A percentile compares a stretch with the other conserved stretches of the same genome.
These are phyloP conservation scores for Xylaria nigripes DNA, from an alignment of 495 filamentous ascomycete species.

Conservation along the genomic window DNA sequence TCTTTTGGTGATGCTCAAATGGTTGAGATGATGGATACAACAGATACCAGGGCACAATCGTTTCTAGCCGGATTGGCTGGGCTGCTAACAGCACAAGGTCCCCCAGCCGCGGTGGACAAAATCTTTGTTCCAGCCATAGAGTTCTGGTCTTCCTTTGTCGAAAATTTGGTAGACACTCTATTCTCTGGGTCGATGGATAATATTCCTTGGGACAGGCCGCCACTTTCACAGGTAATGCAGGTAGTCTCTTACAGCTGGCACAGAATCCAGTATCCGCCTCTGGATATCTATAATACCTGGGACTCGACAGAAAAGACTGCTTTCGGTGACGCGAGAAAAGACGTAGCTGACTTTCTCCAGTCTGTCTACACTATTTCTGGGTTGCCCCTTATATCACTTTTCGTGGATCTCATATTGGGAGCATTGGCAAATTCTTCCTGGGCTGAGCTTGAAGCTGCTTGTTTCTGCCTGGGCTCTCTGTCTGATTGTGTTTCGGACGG, in stretches of 20 bases:
- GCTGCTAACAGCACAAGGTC: conserved; percentile 62
- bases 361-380: conserved; percentile 66
- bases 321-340: conserved; percentile 71
- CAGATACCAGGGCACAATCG: conserved; percentile 36
- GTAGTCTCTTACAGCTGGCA: conserved; percentile 52
- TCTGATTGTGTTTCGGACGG: conserved; percentile 68
- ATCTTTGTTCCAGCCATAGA: conserved; percentile 71
- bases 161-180: conserved; percentile 40
- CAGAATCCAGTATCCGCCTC: conserved; percentile 54
- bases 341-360: conserved; percentile 73
- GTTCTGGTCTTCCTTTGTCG: conserved; percentile 72
- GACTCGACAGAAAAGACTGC: conserved; percentile 59
- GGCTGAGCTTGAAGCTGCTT: conserved; percentile 69
- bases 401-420: conserved; percentile 55
- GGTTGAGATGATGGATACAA: conserved; percentile 39
- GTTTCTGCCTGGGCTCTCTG: conserved; percentile 70
- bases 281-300: conserved; percentile 51
- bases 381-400: conserved; percentile 56
- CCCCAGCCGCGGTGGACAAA: conserved; percentile 66
- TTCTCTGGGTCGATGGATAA: conserved; percentile 23
- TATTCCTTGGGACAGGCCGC: conserved; percentile 26
- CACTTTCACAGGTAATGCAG: conserved; percentile 39
- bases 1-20: conserved; percentile 58
- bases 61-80: conserved; percentile 48
- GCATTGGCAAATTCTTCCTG: conserved; percentile 55